A percentile compares a stretch with the other conserved stretches of the same genome.
These are phyloP conservation scores for Phytophthora citrophthora DNA, from an alignment of 352 stramenopile genomes.

Conservation along the genomic window DNA sequence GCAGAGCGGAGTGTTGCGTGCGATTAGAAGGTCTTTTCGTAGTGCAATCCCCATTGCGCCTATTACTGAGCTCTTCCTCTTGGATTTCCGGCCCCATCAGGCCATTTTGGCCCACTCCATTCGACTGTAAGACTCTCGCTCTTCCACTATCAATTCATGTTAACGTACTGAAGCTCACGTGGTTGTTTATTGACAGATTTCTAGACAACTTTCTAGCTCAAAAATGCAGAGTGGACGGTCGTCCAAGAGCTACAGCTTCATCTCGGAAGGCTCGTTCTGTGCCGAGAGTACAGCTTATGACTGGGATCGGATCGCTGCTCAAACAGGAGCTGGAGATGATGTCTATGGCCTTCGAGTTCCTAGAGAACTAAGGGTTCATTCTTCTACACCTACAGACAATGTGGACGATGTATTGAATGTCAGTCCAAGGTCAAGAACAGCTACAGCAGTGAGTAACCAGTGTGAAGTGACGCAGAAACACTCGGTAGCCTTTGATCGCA, in stretches of 20 bases:
- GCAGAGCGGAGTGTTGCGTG: constrained; percentile 13
- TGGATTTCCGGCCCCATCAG: constrained; percentile 3
- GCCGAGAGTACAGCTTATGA: constrained; percentile 44
- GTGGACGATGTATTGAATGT: constrained; percentile 25
- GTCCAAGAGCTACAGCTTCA: constrained; percentile 81
- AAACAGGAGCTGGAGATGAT: constrained; percentile 28
- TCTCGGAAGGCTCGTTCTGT: constrained; percentile 80
- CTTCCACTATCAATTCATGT: constrained; percentile 7
- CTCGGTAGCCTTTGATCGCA: constrained; percentile 66
- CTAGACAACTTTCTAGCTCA: neutral
- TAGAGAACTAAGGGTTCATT: constrained; percentile 29
- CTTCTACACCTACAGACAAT: constrained; percentile 36
- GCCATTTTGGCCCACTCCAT: constrained; percentile 1
- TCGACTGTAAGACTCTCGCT: constrained; percentile 1
- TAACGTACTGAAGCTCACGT: neutral
- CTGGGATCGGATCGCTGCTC: constrained; percentile 38
- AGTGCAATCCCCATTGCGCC: neutral
- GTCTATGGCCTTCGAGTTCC: constrained; percentile 28
- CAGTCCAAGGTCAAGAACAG: constrained; percentile 17
- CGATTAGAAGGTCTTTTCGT: constrained; percentile 14
- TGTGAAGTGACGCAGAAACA: constrained; percentile 42
- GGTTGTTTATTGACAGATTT: neutral
- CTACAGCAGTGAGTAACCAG: constrained; percentile 18
- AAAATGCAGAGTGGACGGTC: constrained; percentile 37
- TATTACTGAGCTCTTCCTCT: neutral